These are phyloP conservation scores for Botrytis medusae DNA, from an alignment of 2,329 filamentous ascomycete genomes.

Conservation along the genomic window DNA sequence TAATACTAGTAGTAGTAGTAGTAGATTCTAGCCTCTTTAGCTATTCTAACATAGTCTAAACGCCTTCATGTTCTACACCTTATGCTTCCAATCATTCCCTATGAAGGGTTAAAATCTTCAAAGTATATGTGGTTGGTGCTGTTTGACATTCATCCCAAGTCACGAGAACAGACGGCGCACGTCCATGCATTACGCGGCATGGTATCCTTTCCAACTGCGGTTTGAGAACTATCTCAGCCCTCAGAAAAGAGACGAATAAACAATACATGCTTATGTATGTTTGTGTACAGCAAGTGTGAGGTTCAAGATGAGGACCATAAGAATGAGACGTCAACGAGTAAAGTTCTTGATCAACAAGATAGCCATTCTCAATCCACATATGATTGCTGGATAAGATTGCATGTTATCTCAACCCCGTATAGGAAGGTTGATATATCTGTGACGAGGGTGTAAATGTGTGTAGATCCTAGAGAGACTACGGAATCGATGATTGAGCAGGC, in stretches of 20 bases:
- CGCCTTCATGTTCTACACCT: neutral
- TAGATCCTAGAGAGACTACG: neutral
- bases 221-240: conserved; percentile 4
- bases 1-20: neutral
- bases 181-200: neutral
- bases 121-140: neutral
- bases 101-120: neutral
- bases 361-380: neutral
- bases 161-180: neutral
- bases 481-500: neutral
- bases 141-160: neutral
- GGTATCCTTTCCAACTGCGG: neutral
- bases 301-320: neutral
- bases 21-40: neutral
- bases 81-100: neutral
- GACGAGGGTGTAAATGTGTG: neutral
- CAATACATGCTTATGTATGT: neutral
- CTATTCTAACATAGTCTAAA: neutral
- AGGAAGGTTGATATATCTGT: neutral
- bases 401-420: neutral
- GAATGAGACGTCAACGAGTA: neutral
- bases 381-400: neutral
- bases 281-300: neutral
- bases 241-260: too few species aligned
- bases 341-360: neutral